phyloP scores from a whole-genome alignment of 2,329 filamentous ascomycete genomes.

The Pseudogymnoascus sp. region DNA sequence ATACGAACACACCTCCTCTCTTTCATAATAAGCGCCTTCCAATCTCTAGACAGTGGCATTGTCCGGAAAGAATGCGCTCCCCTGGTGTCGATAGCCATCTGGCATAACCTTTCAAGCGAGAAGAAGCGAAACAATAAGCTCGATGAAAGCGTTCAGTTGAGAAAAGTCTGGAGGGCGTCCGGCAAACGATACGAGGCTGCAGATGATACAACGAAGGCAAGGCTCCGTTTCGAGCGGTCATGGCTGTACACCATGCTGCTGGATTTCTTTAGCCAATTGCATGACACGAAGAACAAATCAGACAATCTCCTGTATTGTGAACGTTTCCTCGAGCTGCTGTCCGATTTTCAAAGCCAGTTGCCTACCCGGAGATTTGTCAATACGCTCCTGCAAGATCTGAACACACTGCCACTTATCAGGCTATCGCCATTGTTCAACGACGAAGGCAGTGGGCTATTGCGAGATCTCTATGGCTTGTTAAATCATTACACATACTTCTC shows the following conservation, averaged over 20 bases:
- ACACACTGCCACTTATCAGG: conserved; percentile 67
- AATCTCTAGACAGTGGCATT: conserved; percentile 80
- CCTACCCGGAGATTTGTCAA: conserved; percentile 93
- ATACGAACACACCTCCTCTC: conserved; percentile 77
- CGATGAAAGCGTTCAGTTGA: conserved; percentile 62
- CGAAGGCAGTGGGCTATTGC: conserved; percentile 65
- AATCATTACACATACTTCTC: conserved; percentile 82
- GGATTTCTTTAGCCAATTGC: conserved; percentile 70
- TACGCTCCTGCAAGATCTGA: conserved; percentile 74
- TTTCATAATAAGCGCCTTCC: conserved; percentile 86
- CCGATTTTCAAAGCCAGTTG: conserved; percentile 85
- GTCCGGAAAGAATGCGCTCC: conserved; percentile 95
- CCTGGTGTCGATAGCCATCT: conserved; percentile 86
- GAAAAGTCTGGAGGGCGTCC: conserved; percentile 85
- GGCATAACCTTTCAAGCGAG: conserved; percentile 84
- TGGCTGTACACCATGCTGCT: conserved; percentile 85
- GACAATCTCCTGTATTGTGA: conserved; percentile 78
- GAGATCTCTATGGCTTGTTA: conserved; percentile 73
- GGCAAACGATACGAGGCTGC: conserved; percentile 79
- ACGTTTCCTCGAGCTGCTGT: conserved; percentile 83
- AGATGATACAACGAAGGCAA: conserved; percentile 69
- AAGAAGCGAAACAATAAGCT: conserved; percentile 64
- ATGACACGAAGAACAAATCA: conserved; percentile 43
- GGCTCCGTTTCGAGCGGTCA: conserved; percentile 80
- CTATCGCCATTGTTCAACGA: conserved; percentile 72